Evolutionary conservation across 306 rosid genomes (phyloP), one percentile per base, ranked within the genome.

Genomic region (Myrica gale): DNA sequence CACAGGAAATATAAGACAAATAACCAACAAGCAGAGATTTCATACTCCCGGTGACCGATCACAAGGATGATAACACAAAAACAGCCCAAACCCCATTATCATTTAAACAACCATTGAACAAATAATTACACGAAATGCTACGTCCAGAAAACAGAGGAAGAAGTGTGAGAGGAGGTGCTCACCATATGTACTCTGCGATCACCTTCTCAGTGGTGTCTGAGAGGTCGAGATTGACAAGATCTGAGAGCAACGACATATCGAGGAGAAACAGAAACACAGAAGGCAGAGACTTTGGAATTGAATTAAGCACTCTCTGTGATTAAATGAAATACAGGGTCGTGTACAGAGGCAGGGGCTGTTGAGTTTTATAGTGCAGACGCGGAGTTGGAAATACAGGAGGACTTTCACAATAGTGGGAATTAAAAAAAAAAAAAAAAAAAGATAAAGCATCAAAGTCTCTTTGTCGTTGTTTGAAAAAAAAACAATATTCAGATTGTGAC

Each of bases 131-230:
- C 6, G 53, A 32, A 44, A 9, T 44, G 8, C 32, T 9, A 55
- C 44, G 65, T 68, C 45, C 41, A 54, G 68, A 68, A 58, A 45
- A 65, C 44, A 79, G 55, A 57, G 50, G 6, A n/a, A 2, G 42
- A 67, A 41, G 1, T 6, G 3, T 19, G 47, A 17, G n/a, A 65
- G 69, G 69, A 67, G 50, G 48, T 1, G 19, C 87, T 21, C 10
- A 89, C 93, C 93, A 89, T 79, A 89, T 85, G 78, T 89, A 89
- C 82, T 89, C 93, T 2, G 93, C 93, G 57, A 89, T 89, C 11
- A 89, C 26, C 78, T 89, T 89, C 69, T 87, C 85, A 0, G 93
- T 79, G 74, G 70, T 11, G 2, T 80, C 85, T 3, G 90, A 84
- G 85, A 87, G 85, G 82, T 87, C 32, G 44, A 87, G 90, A 75